Evolutionary conservation across 306 rosid genomes (phyloP).

Genomic region (Rubus idaeus): DNA sequence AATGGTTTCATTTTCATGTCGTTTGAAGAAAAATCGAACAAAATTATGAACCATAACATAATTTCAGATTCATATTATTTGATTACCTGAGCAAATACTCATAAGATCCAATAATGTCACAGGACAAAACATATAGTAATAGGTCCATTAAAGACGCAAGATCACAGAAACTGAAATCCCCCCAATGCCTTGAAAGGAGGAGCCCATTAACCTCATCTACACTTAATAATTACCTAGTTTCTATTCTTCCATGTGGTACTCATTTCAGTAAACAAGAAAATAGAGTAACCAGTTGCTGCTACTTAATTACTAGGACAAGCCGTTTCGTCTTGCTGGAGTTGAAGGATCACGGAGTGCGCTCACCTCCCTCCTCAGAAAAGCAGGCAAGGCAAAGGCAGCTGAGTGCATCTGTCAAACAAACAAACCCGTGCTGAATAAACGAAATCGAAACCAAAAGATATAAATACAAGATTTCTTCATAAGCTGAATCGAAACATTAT

Average conservation of each 20-base stretch:
- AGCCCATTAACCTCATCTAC: conserved; percentile 3
- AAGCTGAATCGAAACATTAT: background rate
- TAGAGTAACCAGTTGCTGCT: conserved; percentile 5
- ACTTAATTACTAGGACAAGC: conserved; percentile 9
- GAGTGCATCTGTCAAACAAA: conserved; percentile 60
- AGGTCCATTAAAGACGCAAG: background rate
- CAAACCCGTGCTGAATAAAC: background rate
- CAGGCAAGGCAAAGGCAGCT: conserved; percentile 87
- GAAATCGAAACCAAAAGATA: background rate
- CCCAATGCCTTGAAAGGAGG: background rate
- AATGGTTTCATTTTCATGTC: background rate
- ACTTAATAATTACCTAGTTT: conserved; percentile 13
- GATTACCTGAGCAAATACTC: background rate
- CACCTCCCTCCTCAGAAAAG: conserved; percentile 73
- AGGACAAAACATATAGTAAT: background rate
- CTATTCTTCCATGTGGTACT: conserved; percentile 14
- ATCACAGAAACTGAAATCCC: background rate
- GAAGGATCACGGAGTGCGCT: conserved; percentile 32
- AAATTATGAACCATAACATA: background rate
- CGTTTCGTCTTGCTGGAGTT: background rate
- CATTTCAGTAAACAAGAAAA: conserved; percentile 13
- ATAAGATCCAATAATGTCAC: background rate
- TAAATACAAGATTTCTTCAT: background rate
- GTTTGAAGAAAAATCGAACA: background rate
- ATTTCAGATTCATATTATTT: conserved; percentile 7